Evolutionary conservation across 2,329 filamentous ascomycete genomes (phyloP), one percentile per base, ranked within the genome.

Genomic region (Plenodomus biglobosus): DNA sequence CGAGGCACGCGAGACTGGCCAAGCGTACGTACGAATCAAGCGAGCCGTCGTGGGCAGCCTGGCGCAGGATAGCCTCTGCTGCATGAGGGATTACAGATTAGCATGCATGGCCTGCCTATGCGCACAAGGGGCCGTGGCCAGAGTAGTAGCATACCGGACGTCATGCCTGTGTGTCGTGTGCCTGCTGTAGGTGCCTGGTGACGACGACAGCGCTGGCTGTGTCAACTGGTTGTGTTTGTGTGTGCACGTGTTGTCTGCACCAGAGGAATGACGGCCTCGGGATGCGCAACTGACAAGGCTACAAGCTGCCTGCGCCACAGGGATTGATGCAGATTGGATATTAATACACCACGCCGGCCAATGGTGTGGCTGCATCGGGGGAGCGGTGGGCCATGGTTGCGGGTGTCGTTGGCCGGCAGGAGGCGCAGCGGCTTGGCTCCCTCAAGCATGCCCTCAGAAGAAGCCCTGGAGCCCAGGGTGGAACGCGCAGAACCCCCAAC

Each of bases 41-140:
- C 42, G 77, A 73, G 61, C 82, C 82, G 68, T 83, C 79, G 63
- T 76, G 76, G 64, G 81, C 82, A 56, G 80, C 80, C 48, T 72
- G 66, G 60, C 81, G 76, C 38, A 86, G 75, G 42, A 81, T 70
- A 55, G 77, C 73, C 60, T 84, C 80, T 61, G 61, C 68, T 70
- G 50, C 19, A 32, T 20, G 38, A 35, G 22, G 49, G n/a, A n/a
- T n/a, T n/a, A n/a, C n/a, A n/a, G n/a, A n/a, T 64, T 53, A 69
- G 62, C 56, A n/a, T n/a, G n/a, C n/a, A 59, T 24, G 27, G 27
- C 27, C 3, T 46, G 8, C 4, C 30, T 51, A 44, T 20, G 20
- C 38, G 8, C 20, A 32, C n/a, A 11, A 27, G 7, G 30, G 8
- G 22, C 3, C 18, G 11, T 19, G 34, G 24, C 16, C 16, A 20